Conservation (phyloP, 129 eudicot species). For the Flaveria linearis region DNA sequence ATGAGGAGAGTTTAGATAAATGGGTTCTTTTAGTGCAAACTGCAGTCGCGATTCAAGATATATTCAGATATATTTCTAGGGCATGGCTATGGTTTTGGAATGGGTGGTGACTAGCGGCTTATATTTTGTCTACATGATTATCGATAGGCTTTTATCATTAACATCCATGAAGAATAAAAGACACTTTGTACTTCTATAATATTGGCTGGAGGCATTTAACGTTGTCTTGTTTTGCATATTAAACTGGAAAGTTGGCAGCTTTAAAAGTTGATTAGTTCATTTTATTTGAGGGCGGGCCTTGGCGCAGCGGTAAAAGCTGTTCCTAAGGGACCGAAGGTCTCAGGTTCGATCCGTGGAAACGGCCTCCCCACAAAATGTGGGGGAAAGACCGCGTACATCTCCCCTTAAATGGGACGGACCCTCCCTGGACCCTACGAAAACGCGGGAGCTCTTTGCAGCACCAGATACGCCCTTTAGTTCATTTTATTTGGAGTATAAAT, state of each 20-base stretch:
- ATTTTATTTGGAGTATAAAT: too few species aligned
- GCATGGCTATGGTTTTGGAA: not conserved
- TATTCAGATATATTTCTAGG: not conserved
- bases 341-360: too few species aligned
- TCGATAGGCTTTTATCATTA: not conserved
- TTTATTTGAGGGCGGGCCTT: too few species aligned
- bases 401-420: too few species aligned
- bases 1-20: constrained; percentile 19
- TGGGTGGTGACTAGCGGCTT: not conserved
- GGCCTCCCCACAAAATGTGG: too few species aligned
- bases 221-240: not conserved
- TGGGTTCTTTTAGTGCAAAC: constrained; percentile 10
- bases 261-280: not conserved
- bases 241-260: not conserved
- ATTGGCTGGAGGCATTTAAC: not conserved
- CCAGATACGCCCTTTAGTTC: too few species aligned
- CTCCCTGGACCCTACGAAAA: too few species aligned
- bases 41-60: constrained; percentile 1
- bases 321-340: too few species aligned
- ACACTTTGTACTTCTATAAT: not conserved
- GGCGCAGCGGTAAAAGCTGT: too few species aligned
- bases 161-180: not conserved
- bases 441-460: too few species aligned
- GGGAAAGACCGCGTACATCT: too few species aligned
- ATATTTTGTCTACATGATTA: not conserved